Conservation (phyloP, 257 asterid species). For the Solanum medicagineum region DNA sequence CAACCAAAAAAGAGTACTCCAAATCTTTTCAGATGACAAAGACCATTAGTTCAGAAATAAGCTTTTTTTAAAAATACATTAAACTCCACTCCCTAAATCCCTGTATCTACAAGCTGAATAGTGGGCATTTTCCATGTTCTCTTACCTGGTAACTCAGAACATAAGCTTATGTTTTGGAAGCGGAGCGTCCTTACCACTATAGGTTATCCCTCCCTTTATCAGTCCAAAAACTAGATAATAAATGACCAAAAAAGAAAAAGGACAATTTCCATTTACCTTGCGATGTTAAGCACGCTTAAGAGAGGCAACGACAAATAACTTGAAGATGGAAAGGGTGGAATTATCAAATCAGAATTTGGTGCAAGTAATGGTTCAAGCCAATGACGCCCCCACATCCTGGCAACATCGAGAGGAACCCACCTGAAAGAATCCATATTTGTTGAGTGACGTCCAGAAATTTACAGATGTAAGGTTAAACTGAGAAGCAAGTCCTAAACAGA, state of each 20-base stretch:
- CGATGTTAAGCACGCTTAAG: conserved; percentile 80
- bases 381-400: conserved; percentile 97
- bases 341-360: conserved; percentile 51
- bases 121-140: neutral
- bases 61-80: neutral
- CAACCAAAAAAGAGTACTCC: neutral
- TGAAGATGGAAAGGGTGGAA: conserved; percentile 69
- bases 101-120: neutral
- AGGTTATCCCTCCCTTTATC: neutral
- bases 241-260: neutral
- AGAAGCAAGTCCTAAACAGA: neutral
- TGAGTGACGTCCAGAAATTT: neutral
- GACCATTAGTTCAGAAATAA: neutral
- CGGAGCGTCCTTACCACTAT: neutral
- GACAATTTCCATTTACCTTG: conserved; percentile 41
- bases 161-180: neutral
- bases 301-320: conserved; percentile 82
- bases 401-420: conserved; percentile 95
- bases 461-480: neutral
- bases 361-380: conserved; percentile 87
- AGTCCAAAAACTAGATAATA: neutral
- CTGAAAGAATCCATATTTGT: conserved; percentile 33
- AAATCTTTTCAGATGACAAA: neutral
- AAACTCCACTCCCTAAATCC: neutral
- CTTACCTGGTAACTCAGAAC: neutral